These are phyloP conservation scores for Mucuna pruriens DNA, from an alignment of 306 rosid genomes.

Conservation along the genomic window DNA sequence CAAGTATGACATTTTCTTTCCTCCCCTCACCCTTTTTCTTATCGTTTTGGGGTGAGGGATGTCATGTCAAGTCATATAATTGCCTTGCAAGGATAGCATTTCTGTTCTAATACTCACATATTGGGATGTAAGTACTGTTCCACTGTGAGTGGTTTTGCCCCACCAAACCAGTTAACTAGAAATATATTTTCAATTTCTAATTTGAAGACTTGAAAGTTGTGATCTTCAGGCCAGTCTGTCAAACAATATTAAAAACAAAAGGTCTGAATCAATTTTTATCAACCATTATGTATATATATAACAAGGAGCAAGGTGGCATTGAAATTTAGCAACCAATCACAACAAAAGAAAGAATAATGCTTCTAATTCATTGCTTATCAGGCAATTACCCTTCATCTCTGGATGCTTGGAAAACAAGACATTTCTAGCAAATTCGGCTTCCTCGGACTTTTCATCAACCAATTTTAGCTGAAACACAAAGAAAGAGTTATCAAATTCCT, in stretches of 20 bases:
- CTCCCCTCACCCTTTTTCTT: not conserved
- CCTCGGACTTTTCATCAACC: slow-evolving; percentile 61
- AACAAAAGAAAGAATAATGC: slow-evolving; percentile 19
- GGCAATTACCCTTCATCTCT: slow-evolving; percentile 80
- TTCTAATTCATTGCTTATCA: slow-evolving; percentile 2
- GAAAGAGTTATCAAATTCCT: slow-evolving; percentile 17
- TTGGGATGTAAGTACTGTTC: slow-evolving; percentile 68
- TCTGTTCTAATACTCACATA: slow-evolving; percentile 30
- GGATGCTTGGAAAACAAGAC: slow-evolving; percentile 90
- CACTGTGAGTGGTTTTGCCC: slow-evolving; percentile 80
- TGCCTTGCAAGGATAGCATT: slow-evolving; percentile 16
- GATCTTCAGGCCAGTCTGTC: slow-evolving; percentile 82
- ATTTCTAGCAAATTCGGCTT: slow-evolving; percentile 62
- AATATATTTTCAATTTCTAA: slow-evolving; percentile 76
- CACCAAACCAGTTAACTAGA: slow-evolving; percentile 86
- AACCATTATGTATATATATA: slow-evolving; percentile 3
- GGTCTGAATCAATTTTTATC: not conserved
- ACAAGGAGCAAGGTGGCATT: not conserved
- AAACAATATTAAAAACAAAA: not conserved
- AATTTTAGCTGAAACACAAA: slow-evolving; percentile 67
- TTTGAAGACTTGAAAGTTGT: slow-evolving; percentile 72
- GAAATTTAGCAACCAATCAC: slow-evolving; percentile 18
- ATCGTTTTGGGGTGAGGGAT: not conserved
- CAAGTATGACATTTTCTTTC: slow-evolving; percentile 5
- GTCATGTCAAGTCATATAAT: not conserved